Evolutionary conservation across 148 eudicot species (phyloP), one percentile per base, ranked within the genome.

Genomic region (Dysphania ambrosioides): DNA sequence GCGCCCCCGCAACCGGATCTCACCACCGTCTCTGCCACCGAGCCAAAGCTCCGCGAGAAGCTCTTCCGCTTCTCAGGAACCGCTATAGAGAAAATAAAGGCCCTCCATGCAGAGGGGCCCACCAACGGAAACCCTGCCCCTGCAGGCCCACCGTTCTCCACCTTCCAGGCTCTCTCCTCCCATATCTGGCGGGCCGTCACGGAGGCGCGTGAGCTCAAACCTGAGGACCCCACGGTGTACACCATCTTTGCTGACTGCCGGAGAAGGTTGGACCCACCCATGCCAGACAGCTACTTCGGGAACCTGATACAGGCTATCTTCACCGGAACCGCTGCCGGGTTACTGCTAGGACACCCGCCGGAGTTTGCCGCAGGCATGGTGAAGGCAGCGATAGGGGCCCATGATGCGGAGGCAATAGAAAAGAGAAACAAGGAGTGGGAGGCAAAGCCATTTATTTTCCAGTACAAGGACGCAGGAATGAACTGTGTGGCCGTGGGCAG

Each of bases 401-500:
- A 95, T 53, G 85, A 95, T 19, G 81, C 92, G 1, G 83, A 83
- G 64, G 91, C 85, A 6, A 95, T 95, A 19, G 81, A 87, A 6
- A 84, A 78, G 42, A 79, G 90, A 59, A 92, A 92, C 84, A 75
- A 69, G 32, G 97, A 89, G 64, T 95, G 96, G 89, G 99, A 95
- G 78, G 86, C 62, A 23, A 92, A 83, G 31, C 99, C 99, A 13
- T 77, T 84, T 65, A 89, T 95, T 15, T 95, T 95, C 73, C 87
- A 90, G 77, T 95, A 65, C 81, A 92, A 95, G 85, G 99, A 95
- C 32, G 98, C 97, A 2, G 99, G 97, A 1, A 78, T 82, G 72
- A 95, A 95, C 77, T 95, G 97, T 47, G 99, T 95, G 42, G 99
- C 99, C 16, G 94, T 95, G 2, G 99, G 99, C 19, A 90, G 96